phyloP scores from a whole-genome alignment of 2,329 filamentous ascomycete species.

The Bipolaris sorokiniana region DNA sequence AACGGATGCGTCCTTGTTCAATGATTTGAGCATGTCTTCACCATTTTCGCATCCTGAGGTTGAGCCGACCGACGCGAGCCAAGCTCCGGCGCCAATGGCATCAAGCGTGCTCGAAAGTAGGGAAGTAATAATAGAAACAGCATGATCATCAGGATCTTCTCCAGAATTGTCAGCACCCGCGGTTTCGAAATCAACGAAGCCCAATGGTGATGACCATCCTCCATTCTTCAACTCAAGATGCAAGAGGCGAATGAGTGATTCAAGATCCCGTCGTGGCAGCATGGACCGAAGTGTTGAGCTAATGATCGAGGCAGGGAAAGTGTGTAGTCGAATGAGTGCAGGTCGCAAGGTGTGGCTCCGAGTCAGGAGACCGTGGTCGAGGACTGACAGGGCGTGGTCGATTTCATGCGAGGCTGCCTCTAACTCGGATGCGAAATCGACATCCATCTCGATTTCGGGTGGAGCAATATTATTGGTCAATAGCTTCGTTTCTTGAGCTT shows the following conservation, averaged over 20 bases:
- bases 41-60: constrained; percentile 60
- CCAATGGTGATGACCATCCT: constrained; percentile 75
- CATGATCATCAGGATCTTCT: constrained; percentile 67
- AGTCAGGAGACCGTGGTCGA: constrained; percentile 67
- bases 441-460: constrained; percentile 39
- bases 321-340: constrained; percentile 72
- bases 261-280: constrained; percentile 70
- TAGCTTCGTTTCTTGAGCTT: constrained; percentile 49
- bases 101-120: constrained; percentile 76
- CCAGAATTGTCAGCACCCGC: constrained; percentile 40
- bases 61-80: constrained; percentile 63
- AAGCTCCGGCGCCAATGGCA: constrained; percentile 75
- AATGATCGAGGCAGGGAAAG: constrained; percentile 66
- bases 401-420: constrained; percentile 61
- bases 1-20: constrained; percentile 72
- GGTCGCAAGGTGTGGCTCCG: constrained; percentile 69
- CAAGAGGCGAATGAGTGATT: constrained; percentile 74
- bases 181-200: constrained; percentile 61
- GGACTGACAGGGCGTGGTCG: constrained; percentile 69
- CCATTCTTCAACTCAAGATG: constrained; percentile 75
- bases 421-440: constrained; percentile 48
- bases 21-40: constrained; percentile 67
- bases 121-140: constrained; percentile 73
- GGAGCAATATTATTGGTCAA: constrained; percentile 39
- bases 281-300: constrained; percentile 68